A percentile compares a stretch with the other conserved stretches of the same genome.
phyloP scores from a whole-genome alignment of 2,329 filamentous ascomycete species.

The Fusarium sp. region DNA sequence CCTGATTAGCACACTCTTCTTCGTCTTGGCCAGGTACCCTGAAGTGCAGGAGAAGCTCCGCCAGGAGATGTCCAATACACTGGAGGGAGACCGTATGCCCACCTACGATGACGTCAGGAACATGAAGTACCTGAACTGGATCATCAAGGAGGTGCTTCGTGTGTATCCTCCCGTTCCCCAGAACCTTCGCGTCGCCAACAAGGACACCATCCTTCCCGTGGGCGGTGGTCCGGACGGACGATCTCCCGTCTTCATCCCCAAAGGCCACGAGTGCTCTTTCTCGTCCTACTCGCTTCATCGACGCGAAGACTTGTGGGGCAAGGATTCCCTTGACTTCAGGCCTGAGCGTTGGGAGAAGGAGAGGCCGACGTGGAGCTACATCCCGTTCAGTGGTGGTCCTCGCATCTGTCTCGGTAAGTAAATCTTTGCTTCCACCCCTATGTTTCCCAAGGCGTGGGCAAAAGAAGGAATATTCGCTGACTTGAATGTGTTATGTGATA shows the following conservation, averaged over 20 bases:
- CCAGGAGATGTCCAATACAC: too few relatives aligned
- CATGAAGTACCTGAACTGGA: too few relatives aligned
- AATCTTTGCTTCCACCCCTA: too few relatives aligned
- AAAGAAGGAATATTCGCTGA: too few relatives aligned
- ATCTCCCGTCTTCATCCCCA: neutral
- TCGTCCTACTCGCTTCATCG: neutral
- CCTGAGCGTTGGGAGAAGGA: neutral
- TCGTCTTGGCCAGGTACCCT: too few relatives aligned
- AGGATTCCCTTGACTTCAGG: neutral
- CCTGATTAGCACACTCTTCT: too few relatives aligned
- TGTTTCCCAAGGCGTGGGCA: too few relatives aligned
- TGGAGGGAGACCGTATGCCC: too few relatives aligned
- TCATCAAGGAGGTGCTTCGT: neutral
- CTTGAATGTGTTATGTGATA: too few relatives aligned
- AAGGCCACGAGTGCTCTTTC: neutral
- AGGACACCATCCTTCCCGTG: neutral
- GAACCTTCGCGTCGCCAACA: neutral
- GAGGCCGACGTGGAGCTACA: neutral
- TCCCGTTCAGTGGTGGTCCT: neutral
- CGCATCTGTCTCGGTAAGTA: neutral
- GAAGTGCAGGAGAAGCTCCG: too few relatives aligned
- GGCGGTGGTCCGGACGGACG: neutral
- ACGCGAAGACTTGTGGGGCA: neutral
- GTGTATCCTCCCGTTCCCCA: neutral
- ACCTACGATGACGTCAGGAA: too few relatives aligned